Base-by-base conservation (phyloP, 2,329 filamentous ascomycete genomes). In the Alternaria brassicae region DNA sequence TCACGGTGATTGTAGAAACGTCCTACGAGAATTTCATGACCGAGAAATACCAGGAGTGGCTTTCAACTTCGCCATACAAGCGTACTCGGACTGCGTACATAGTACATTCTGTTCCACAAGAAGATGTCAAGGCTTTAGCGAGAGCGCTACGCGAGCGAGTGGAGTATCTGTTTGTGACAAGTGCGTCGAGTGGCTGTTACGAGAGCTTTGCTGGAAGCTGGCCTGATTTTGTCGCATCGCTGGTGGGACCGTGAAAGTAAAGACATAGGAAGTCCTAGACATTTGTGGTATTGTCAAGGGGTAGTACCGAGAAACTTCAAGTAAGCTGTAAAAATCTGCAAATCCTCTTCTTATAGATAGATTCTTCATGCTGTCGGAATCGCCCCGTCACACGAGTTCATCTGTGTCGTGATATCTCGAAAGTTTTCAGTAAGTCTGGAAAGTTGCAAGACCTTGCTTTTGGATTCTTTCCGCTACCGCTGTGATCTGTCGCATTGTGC, bases 81-180 rank as follows among this genome's bases (percentile, higher is more conserved):
- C 63, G 70, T 2, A 49, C 57, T 12, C 57, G 60, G 25, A 51
- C 66, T 34, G 66, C 66, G 47, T 73, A 71, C 42, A 74, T 75
- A 65, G 60, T 75, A 1, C 66, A 74, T 53, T 67, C 65, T 6
- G 69, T 70, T 5, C 69, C 69, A 5, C 48, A 58, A 19, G 62
- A 60, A 4, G 41, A 66, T 12, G 53, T 74, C 0, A 49, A 56
- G 21, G 32, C 56, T 1, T 45, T 73, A 2, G 66, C 66, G 0
- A 45, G 25, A 19, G 45, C 32, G 9, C 47, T 74, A 39, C 51
- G 64, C 6, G 36, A 62, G 9, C 59, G 48, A 12, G 72, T 69
- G 2, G 54, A 47, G 36, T 73, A 70, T 58, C n/a, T 74, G 2
- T 75, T 74, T 40, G 61, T 73, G 8, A 74, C 72, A n/a, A 68